A percentile compares a stretch with the other conserved stretches of the same genome.
These are phyloP conservation scores for Echeveria elegans DNA, from an alignment of 164 flowering plant species.

Conservation along the genomic window DNA sequence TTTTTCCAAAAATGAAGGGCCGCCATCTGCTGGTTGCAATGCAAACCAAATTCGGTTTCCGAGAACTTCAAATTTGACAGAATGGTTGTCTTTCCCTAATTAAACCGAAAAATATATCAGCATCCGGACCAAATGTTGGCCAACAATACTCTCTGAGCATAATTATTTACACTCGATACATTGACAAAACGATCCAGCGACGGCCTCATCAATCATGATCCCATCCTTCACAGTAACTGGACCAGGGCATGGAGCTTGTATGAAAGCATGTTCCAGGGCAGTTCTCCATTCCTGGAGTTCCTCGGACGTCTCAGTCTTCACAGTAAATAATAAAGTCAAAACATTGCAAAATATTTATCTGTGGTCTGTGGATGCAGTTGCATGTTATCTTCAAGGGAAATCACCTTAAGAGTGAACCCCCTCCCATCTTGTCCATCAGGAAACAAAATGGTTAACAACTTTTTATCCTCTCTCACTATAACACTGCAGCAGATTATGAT, in stretches of 20 bases:
- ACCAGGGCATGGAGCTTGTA: slow-evolving; percentile 98
- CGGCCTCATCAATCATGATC: too few relatives aligned
- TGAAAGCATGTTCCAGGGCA: slow-evolving; percentile 87
- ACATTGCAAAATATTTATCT: not conserved
- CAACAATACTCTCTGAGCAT: not conserved
- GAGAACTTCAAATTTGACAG: slow-evolving; percentile 82
- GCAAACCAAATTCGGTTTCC: slow-evolving; percentile 95
- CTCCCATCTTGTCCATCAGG: not conserved
- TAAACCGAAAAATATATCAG: not conserved
- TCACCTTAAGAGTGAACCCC: not conserved
- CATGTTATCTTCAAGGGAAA: not conserved
- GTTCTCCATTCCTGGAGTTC: slow-evolving; percentile 96
- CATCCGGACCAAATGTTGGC: not conserved
- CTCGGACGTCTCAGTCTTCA: slow-evolving; percentile 29
- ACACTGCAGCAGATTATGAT: slow-evolving; percentile 45
- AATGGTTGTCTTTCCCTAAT: slow-evolving; percentile 87
- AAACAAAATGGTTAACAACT: slow-evolving; percentile 75
- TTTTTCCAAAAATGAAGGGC: slow-evolving; percentile 95
- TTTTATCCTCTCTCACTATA: slow-evolving; percentile 93
- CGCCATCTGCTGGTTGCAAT: slow-evolving; percentile 93
- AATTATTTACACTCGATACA: too few relatives aligned
- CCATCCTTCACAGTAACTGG: too few relatives aligned
- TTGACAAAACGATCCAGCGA: slow-evolving; percentile 78
- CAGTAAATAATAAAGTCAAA: too few relatives aligned
- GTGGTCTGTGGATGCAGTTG: not conserved